phyloP scores from a whole-genome alignment of 352 stramenopile species.

The Thalassiosira pacifica region DNA sequence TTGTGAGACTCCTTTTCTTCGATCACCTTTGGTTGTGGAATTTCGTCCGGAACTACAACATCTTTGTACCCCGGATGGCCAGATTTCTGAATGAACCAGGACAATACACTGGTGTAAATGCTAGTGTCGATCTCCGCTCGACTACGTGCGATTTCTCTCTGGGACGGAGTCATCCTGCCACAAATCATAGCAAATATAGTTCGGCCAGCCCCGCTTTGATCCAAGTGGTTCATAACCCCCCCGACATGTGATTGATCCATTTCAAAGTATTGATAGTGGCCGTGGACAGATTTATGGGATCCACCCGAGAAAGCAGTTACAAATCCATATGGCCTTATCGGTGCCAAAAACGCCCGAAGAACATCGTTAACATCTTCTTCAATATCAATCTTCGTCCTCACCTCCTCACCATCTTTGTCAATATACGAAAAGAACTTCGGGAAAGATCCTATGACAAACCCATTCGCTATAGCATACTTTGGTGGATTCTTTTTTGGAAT shows the following conservation, averaged over 20 bases:
- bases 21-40: slow-evolving; percentile 12
- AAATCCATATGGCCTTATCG: slow-evolving; percentile 39
- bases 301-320: slow-evolving; percentile 48
- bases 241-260: slow-evolving; percentile 46
- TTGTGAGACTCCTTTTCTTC: slow-evolving; percentile 33
- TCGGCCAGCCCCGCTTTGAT: neutral
- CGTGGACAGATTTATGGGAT: slow-evolving; percentile 38
- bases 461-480: slow-evolving; percentile 34
- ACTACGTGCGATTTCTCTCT: slow-evolving; percentile 19
- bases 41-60: slow-evolving; percentile 30
- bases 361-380: slow-evolving; percentile 33
- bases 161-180: slow-evolving; percentile 39
- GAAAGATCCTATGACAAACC: slow-evolving; percentile 40
- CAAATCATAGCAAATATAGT: slow-evolving; percentile 32
- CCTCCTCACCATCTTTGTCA: neutral
- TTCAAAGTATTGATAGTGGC: slow-evolving; percentile 48
- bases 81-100: slow-evolving; percentile 38
- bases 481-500: neutral
- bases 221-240: slow-evolving; percentile 34
- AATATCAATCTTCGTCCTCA: neutral
- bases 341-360: slow-evolving; percentile 22
- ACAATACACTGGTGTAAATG: slow-evolving; percentile 35
- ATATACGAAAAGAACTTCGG: neutral
- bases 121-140: slow-evolving; percentile 25
- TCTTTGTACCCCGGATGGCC: slow-evolving; percentile 26